These are phyloP conservation scores for Salix dunnii DNA, from an alignment of 345 rosid genomes.

Conservation along the genomic window DNA sequence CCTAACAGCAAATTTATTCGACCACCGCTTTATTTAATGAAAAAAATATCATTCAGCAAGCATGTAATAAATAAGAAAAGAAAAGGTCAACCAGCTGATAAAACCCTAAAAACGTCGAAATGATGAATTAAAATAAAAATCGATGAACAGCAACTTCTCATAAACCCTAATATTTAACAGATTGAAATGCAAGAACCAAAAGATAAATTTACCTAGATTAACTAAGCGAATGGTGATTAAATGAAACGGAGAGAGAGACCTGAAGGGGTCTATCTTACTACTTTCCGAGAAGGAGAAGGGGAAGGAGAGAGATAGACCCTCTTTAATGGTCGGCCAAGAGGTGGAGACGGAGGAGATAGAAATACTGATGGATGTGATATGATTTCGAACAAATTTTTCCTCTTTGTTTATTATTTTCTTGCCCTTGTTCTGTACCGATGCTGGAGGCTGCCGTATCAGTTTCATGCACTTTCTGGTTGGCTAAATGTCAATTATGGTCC, in stretches of 20 bases:
- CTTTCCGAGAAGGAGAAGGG: neutral
- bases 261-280: neutral
- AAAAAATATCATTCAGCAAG: neutral
- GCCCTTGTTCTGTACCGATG: neutral
- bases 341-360: neutral
- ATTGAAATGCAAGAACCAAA: neutral
- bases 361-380: neutral
- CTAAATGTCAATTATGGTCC: neutral
- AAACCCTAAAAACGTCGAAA: neutral
- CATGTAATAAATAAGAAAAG: neutral
- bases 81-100: neutral
- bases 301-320: neutral
- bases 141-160: neutral
- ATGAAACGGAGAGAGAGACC: neutral
- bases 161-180: constrained; percentile 10
- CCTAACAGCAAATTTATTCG: neutral
- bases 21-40: neutral
- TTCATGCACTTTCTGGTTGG: neutral
- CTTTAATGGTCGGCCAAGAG: constrained; percentile 31
- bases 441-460: neutral
- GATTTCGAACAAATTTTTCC: neutral
- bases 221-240: neutral
- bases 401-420: neutral
- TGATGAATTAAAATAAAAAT: neutral
- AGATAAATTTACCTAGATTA: neutral